phyloP scores from a whole-genome alignment of 2,329 filamentous ascomycete species.

The Talaromyces rugulosus region DNA sequence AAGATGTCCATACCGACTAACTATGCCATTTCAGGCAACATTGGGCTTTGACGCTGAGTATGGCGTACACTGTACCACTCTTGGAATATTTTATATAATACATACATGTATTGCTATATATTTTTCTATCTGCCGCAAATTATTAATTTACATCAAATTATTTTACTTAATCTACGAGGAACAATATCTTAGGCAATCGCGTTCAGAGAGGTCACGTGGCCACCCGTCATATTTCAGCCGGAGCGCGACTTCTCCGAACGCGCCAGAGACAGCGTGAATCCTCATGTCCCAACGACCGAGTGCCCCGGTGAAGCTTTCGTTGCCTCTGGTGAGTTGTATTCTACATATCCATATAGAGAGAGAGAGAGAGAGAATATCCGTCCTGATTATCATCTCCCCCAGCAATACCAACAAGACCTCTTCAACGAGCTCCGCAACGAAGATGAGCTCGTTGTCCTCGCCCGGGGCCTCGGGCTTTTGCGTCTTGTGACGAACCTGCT shows the following conservation, averaged over 20 bases:
- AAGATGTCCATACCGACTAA: neutral
- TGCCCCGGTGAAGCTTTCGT: conserved; percentile 58
- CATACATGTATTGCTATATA: neutral
- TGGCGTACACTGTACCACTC: neutral
- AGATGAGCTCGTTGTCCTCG: conserved; percentile 90
- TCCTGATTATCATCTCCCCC: conserved; percentile 5
- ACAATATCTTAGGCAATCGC: neutral
- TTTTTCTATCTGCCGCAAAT: neutral
- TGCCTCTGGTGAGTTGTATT: conserved; percentile 50
- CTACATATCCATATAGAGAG: neutral
- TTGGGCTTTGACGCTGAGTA: neutral
- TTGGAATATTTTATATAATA: neutral
- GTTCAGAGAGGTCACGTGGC: neutral
- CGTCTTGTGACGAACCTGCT: conserved; percentile 92
- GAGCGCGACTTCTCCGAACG: conserved; percentile 5
- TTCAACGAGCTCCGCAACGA: conserved; percentile 85
- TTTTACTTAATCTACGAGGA: neutral
- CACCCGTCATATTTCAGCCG: neutral
- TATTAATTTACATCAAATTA: neutral
- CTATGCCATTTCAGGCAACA: neutral
- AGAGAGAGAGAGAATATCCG: too few species aligned
- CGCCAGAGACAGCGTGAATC: conserved; percentile 13
- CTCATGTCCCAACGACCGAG: conserved; percentile 41
- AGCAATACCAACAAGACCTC: conserved; percentile 89
- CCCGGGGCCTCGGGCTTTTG: conserved; percentile 85